Evolutionary conservation across 305 asterid species (phyloP).

Genomic region (Solanum hybrid): DNA sequence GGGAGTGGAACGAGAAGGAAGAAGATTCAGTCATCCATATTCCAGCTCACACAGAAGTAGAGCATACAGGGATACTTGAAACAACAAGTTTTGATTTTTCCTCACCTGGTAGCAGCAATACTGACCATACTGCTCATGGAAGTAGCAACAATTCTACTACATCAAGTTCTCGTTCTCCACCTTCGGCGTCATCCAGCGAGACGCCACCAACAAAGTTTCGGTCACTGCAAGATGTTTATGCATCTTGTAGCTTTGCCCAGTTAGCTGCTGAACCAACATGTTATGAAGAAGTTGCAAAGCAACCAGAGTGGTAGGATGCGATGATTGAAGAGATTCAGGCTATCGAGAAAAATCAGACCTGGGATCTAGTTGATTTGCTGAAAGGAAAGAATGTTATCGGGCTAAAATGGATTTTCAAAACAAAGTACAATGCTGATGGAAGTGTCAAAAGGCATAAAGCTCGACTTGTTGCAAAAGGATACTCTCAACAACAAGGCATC

Average conservation of each 20-base stretch:
- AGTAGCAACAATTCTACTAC: no score
- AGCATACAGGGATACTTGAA: no score
- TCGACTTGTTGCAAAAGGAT: background rate
- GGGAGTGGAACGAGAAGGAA: background rate
- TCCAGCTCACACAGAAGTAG: no score
- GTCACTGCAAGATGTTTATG: background rate
- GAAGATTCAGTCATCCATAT: no score
- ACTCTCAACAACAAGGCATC: no score
- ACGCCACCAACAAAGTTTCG: background rate
- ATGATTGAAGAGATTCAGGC: background rate
- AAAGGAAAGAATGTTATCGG: background rate
- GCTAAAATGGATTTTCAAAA: background rate
- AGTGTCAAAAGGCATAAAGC: background rate
- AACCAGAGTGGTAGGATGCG: no score
- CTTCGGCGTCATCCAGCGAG: background rate
- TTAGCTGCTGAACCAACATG: background rate
- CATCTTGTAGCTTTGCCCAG: no score
- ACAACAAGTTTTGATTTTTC: no score
- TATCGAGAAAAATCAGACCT: background rate
- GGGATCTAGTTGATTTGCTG: background rate
- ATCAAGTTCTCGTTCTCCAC: no score
- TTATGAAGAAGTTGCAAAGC: background rate
- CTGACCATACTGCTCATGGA: no score
- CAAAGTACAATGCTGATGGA: background rate
- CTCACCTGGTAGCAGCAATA: background rate